A percentile compares a stretch with the other conserved stretches of the same genome.
phyloP scores from a whole-genome alignment of 2,329 filamentous ascomycete species.

The Alternaria rosae region DNA sequence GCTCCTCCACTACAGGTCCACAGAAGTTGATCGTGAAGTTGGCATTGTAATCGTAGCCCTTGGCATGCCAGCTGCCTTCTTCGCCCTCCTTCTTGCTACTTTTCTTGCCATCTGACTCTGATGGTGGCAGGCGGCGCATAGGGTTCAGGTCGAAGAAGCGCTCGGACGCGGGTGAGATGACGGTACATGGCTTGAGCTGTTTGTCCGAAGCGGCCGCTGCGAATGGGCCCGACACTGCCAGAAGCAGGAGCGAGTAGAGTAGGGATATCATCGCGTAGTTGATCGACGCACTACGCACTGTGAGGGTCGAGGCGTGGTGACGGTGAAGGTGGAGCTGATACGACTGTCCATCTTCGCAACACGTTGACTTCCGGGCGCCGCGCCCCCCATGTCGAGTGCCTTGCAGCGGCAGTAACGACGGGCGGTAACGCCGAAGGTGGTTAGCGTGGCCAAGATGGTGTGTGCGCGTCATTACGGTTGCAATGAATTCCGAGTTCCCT shows the following conservation, averaged over 20 bases:
- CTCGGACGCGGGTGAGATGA: slow-evolving; percentile 66
- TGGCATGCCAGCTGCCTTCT: slow-evolving; percentile 67
- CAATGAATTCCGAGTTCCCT: slow-evolving; percentile 19
- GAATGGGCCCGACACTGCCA: slow-evolving; percentile 41
- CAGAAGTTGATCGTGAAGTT: slow-evolving; percentile 90
- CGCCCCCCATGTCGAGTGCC: slow-evolving; percentile 17
- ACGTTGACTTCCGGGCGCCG: slow-evolving; percentile 28
- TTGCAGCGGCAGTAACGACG: slow-evolving; percentile 20
- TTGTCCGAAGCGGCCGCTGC: slow-evolving; percentile 50
- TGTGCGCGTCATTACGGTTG: slow-evolving; percentile 26
- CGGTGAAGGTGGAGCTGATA: slow-evolving; percentile 10
- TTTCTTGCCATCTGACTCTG: slow-evolving; percentile 42
- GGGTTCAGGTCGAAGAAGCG: slow-evolving; percentile 70
- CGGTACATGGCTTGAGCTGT: slow-evolving; percentile 65
- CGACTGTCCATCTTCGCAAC: slow-evolving; percentile 21
- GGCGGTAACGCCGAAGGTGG: slow-evolving; percentile 8
- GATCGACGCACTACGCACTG: slow-evolving; percentile 11
- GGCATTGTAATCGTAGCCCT: slow-evolving; percentile 77
- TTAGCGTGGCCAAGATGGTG: slow-evolving; percentile 12
- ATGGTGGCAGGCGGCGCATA: slow-evolving; percentile 61
- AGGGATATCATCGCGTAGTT: slow-evolving; percentile 35
- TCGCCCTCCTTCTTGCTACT: slow-evolving; percentile 62
- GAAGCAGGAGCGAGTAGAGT: slow-evolving; percentile 35
- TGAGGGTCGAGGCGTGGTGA: slow-evolving; percentile 13
- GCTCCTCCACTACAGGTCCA: slow-evolving; percentile 72